Evolutionary conservation across 768 basidiomycete species (phyloP).

Genomic region (Russula sp.): DNA sequence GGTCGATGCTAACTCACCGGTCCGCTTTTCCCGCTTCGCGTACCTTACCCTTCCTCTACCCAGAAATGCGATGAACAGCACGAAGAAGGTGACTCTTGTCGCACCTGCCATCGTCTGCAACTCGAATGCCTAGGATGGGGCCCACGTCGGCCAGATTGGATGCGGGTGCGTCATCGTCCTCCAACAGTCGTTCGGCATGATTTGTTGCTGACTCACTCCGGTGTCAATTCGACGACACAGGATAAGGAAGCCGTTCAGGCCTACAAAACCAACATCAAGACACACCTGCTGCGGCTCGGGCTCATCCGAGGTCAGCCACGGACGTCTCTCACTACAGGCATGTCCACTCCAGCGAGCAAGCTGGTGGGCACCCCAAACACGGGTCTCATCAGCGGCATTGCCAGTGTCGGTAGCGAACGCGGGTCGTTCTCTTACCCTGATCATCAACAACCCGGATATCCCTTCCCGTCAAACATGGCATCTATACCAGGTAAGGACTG

Average conservation of each 20-base stretch:
- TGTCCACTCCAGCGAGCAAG: conserved; percentile 34
- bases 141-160: conserved; percentile 81
- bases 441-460: conserved; percentile 14
- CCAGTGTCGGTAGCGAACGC: conserved; percentile 19
- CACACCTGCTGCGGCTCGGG: conserved; percentile 70
- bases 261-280: conserved; percentile 83
- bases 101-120: conserved; percentile 74
- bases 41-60: background rate
- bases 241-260: conserved; percentile 79
- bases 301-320: conserved; percentile 82
- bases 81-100: conserved; percentile 68
- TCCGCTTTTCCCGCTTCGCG: conserved; percentile 24
- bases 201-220: conserved; percentile 20
- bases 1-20: conserved; percentile 26
- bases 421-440: conserved; percentile 23
- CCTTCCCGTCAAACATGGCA: conserved; percentile 27
- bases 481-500: conserved; percentile 24
- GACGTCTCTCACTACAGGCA: conserved; percentile 44
- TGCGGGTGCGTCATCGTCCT: conserved; percentile 54
- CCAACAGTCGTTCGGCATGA: conserved; percentile 20
- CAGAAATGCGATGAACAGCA: conserved; percentile 90
- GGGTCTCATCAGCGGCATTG: background rate
- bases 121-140: conserved; percentile 88
- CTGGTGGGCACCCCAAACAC: conserved; percentile 11
- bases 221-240: conserved; percentile 41